Conservation (phyloP, 768 basidiomycete species). For the Lepiota subincarnata region DNA sequence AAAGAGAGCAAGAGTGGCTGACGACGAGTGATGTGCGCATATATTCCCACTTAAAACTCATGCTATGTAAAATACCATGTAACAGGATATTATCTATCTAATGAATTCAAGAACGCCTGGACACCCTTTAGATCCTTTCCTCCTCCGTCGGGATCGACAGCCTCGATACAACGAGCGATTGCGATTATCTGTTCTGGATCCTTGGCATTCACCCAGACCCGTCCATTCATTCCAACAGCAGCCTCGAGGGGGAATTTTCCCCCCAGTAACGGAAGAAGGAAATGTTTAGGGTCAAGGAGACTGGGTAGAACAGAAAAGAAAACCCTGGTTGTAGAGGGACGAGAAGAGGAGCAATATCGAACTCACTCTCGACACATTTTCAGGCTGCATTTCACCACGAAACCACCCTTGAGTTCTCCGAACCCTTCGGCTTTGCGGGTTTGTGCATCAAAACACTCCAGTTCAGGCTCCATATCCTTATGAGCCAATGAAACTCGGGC, state of each 20-base stretch:
- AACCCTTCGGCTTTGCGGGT: constrained; percentile 90
- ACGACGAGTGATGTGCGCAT: constrained; percentile 51
- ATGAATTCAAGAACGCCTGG: constrained; percentile 46
- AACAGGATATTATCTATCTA: constrained; percentile 31
- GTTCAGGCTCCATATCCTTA: constrained; percentile 97
- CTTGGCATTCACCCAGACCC: constrained; percentile 83
- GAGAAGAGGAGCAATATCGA: background rate
- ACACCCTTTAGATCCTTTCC: constrained; percentile 52
- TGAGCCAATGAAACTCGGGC: constrained; percentile 91
- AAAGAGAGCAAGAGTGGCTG: constrained; percentile 63
- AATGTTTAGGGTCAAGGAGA: constrained; percentile 76
- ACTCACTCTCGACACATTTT: constrained; percentile 83
- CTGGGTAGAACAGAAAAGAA: constrained; percentile 33
- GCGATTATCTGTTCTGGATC: constrained; percentile 73
- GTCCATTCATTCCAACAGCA: constrained; percentile 89
- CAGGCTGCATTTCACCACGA: constrained; percentile 76
- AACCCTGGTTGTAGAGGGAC: background rate
- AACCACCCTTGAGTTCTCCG: constrained; percentile 89
- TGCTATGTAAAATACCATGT: background rate
- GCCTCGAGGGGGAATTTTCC: constrained; percentile 80
- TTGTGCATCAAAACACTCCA: constrained; percentile 94
- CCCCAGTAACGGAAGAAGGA: constrained; percentile 78
- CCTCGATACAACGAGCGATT: constrained; percentile 74
- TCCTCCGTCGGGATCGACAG: constrained; percentile 70
- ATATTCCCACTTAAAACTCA: background rate